Percentiles rank a stretch among this genome's conserved stretches.
Conservation (phyloP, 805 yeast genomes). For the Suhomyces prunicola region DNA sequence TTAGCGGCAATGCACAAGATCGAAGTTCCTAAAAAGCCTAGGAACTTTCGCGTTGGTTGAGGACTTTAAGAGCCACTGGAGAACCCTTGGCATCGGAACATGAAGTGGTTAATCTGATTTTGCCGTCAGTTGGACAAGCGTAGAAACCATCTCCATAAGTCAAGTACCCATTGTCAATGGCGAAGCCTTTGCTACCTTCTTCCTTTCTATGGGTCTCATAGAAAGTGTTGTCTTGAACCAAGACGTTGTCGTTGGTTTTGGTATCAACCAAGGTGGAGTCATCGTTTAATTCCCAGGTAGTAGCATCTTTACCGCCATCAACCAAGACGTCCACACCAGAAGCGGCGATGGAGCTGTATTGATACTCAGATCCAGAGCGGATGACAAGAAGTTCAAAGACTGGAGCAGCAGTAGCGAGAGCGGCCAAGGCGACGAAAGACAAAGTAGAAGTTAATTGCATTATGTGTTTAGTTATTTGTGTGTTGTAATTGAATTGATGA, state of each 20-base stretch:
- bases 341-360: slow-evolving; percentile 12
- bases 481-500: slow-evolving; percentile 1
- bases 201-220: slow-evolving; percentile 3
- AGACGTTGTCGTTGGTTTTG: slow-evolving; percentile 13
- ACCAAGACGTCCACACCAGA: slow-evolving; percentile 7
- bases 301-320: slow-evolving; percentile 9
- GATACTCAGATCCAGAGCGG: slow-evolving; percentile 25
- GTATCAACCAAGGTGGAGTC: slow-evolving; percentile 22
- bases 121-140: slow-evolving; percentile 9
- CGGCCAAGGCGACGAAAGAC: slow-evolving; percentile 18
- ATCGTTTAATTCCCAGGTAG: slow-evolving; percentile 19
- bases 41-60: neutral
- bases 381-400: slow-evolving; percentile 18
- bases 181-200: slow-evolving; percentile 6
- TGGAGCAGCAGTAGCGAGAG: slow-evolving; percentile 24
- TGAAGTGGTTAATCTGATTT: slow-evolving; percentile 4
- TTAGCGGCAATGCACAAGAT: neutral
- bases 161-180: slow-evolving; percentile 12
- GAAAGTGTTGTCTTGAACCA: slow-evolving; percentile 7
- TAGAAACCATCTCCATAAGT: slow-evolving; percentile 8
- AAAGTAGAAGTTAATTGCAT: slow-evolving; percentile 16
- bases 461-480: slow-evolving; percentile 1
- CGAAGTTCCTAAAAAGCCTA: neutral
- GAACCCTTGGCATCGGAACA: slow-evolving; percentile 8
- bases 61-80: slow-evolving; percentile 9